A percentile compares a stretch with the other conserved stretches of the same genome.
Evolutionary conservation across 495 filamentous ascomycete species (phyloP).

Genomic region (Talaromyces wortmannii): DNA sequence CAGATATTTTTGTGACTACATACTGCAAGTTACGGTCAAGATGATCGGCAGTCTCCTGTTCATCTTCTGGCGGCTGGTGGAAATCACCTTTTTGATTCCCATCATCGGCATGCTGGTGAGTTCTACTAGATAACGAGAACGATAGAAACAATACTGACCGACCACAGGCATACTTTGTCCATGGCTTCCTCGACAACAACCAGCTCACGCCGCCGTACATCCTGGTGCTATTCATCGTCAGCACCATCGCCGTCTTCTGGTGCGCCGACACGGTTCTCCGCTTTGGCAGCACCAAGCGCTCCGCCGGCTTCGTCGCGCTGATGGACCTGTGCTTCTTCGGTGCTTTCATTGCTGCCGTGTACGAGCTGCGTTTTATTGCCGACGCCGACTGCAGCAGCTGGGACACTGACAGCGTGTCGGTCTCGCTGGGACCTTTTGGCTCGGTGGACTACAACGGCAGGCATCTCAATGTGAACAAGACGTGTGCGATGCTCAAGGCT

Average conservation of each 20-base stretch:
- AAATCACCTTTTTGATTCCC: slow-evolving; percentile 83
- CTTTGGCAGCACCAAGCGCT: slow-evolving; percentile 64
- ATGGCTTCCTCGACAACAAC: slow-evolving; percentile 64
- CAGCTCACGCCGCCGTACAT: slow-evolving; percentile 70
- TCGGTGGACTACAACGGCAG: slow-evolving; percentile 29
- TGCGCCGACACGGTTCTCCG: slow-evolving; percentile 72
- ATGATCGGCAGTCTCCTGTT: slow-evolving; percentile 79
- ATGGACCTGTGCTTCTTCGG: slow-evolving; percentile 78
- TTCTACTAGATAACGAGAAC: not conserved
- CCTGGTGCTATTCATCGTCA: slow-evolving; percentile 87
- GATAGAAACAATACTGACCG: not conserved
- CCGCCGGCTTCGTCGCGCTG: slow-evolving; percentile 68
- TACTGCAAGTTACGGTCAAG: slow-evolving; percentile 17
- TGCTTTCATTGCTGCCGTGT: slow-evolving; percentile 74
- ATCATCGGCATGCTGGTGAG: slow-evolving; percentile 76
- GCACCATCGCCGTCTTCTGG: slow-evolving; percentile 74
- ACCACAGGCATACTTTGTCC: slow-evolving; percentile 63
- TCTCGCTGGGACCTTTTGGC: slow-evolving; percentile 57
- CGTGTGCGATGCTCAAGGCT: slow-evolving; percentile 84
- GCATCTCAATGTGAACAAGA: slow-evolving; percentile 55
- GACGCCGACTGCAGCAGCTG: slow-evolving; percentile 58
- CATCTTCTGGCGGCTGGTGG: slow-evolving; percentile 71
- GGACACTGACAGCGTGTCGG: slow-evolving; percentile 36
- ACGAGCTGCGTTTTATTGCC: slow-evolving; percentile 64
- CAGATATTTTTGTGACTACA: no score